These are phyloP conservation scores for Botrytis tulipae DNA, from an alignment of 2,329 filamentous ascomycete species.

Conservation along the genomic window DNA sequence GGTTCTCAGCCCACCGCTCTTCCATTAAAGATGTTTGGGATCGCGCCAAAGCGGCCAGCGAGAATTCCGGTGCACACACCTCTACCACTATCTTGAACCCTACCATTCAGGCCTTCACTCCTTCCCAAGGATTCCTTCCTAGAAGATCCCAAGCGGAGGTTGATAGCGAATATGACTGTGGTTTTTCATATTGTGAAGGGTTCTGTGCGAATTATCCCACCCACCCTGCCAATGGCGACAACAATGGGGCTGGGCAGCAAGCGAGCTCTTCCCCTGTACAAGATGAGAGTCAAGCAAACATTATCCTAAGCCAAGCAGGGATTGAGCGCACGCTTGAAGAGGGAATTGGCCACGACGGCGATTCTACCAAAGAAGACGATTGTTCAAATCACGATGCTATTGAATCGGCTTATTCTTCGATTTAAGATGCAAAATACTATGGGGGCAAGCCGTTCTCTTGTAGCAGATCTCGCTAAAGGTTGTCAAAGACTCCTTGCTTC, in stretches of 20 bases:
- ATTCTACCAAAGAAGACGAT: too few species aligned
- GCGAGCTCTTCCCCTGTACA: neutral
- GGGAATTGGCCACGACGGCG: too few species aligned
- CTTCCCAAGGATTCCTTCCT: too few species aligned
- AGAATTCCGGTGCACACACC: neutral
- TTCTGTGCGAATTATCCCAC: neutral
- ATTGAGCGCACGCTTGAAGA: too few species aligned
- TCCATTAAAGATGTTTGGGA: too few species aligned
- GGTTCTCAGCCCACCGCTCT: too few species aligned
- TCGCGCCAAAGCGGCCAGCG: neutral
- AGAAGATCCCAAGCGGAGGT: neutral
- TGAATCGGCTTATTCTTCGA: too few species aligned
- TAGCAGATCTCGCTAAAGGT: too few species aligned
- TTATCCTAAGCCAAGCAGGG: neutral
- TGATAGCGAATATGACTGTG: neutral
- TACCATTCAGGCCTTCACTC: neutral
- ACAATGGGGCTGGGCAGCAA: neutral
- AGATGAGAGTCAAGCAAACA: neutral
- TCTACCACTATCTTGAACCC: neutral
- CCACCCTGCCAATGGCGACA: neutral
- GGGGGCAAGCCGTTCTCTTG: too few species aligned
- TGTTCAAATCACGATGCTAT: too few species aligned
- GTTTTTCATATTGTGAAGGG: neutral
- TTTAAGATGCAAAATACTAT: too few species aligned
- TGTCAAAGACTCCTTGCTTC: too few species aligned